phyloP scores from a whole-genome alignment of 768 basidiomycete species.

The Kwoniella mangroviensis region DNA sequence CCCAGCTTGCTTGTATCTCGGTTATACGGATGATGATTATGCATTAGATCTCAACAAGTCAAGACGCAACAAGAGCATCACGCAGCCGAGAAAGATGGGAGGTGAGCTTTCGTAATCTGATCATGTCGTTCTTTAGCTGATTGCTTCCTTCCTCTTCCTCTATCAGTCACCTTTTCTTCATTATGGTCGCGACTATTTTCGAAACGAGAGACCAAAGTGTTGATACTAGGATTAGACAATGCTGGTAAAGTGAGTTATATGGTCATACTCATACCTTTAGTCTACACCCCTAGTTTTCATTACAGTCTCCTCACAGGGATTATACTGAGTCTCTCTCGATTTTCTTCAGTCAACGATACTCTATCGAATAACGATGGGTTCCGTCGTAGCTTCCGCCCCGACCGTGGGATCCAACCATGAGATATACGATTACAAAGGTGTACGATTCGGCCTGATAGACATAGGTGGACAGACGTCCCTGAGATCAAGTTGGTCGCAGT shows the following conservation, averaged over 20 bases:
- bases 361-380: slow-evolving; percentile 57
- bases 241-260: slow-evolving; percentile 53
- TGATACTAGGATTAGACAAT: slow-evolving; percentile 58
- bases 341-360: slow-evolving; percentile 50
- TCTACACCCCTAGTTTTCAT: not conserved
- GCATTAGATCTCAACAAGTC: no score
- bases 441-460: slow-evolving; percentile 56
- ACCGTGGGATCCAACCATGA: slow-evolving; percentile 58
- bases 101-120: not conserved
- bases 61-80: no score
- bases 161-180: slow-evolving; percentile 52
- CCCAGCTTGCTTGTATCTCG: not conserved
- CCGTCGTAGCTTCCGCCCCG: slow-evolving; percentile 56
- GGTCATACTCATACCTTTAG: not conserved
- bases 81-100: not conserved
- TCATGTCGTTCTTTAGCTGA: no score
- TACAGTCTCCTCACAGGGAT: not conserved
- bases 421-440: slow-evolving; percentile 58
- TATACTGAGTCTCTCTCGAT: not conserved
- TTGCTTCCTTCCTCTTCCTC: not conserved
- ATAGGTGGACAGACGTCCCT: slow-evolving; percentile 57
- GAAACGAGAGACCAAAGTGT: slow-evolving; percentile 55
- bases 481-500: slow-evolving; percentile 54
- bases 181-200: slow-evolving; percentile 55
- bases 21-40: no score